Base-by-base conservation (phyloP, 352 stramenopile species). In the Globisporangium yorkense region DNA sequence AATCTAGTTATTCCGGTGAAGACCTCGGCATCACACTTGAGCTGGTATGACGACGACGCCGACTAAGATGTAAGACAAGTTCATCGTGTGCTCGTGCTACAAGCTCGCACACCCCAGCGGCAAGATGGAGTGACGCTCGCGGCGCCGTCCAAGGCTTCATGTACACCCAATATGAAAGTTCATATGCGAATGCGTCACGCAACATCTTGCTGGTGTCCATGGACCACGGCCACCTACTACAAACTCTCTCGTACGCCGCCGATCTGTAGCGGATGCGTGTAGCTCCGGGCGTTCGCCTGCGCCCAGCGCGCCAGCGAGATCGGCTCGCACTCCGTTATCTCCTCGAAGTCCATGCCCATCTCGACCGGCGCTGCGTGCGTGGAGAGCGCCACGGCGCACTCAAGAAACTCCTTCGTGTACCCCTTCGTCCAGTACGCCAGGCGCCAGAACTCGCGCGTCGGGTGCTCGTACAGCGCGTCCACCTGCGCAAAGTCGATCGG, bases 261-360 rank as follows among this genome's bases (percentile, higher is more conserved):
- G 35, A 40, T 15, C 16, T 48, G 59, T 27, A 89, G 68, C 29
- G 69, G 61, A 18, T 74, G 64, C 6, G 75, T 80, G 61, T 82
- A 76, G 41, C 67, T 55, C 51, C 86, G 87, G 29, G 70, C 62
- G 52, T 88, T 67, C 21, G 54, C 59, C 24, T 74, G 48, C 1
- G 78, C 75, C 80, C 80, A 90, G 18, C 70, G 47, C 20, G 87
- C 80, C 16, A 88, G 58, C 37, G 74, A 68, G 10, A 83, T 64
- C 5, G 77, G 68, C 46, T 60, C 21, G 29, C 75, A 75, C 40
- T 90, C 77, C 2, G 75, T 87, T 24, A 90, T 54, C 16, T 86
- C 70, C 31, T 86, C 62, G 57, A 84, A 90, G 20, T 55, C 72
- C 65, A 87, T 75, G n/a, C 70, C 74, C 24, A 71, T 54, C 55